Base-by-base conservation (phyloP, 257 asterid species). In the Nicotiana attenuata region DNA sequence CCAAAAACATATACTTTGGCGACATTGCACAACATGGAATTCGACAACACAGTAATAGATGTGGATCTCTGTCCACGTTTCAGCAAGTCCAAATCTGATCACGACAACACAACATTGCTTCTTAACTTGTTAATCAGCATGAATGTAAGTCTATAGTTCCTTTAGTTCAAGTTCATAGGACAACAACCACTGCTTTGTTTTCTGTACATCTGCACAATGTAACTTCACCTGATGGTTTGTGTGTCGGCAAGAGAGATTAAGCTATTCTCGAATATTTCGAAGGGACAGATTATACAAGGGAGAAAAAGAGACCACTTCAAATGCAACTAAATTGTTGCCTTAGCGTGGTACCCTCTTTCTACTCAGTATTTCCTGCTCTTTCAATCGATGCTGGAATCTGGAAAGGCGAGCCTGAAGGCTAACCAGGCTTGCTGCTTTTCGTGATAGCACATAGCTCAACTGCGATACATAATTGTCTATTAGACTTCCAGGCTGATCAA, bases 371-470 rank as follows among this genome's bases (percentile, higher is more conserved):
- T 96, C 99, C 85, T 96, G 99, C 89, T 93, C 99, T 87, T 91
- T 93, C 83, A 96, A 85, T 68, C 98, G 97, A 85, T 96, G 99
- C 90, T 94, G 99, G 89, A 96, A 96, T 87, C 99, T 88, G 65
- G 97, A 95, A 14, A 96, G 98, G 17, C 99, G 98, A 47, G 99
- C 98, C 88, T 96, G 99, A 68, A 96, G 97, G 87, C 99, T 89
- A 75, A 96, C 98, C 64, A 94, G 91, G 84, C 97, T 94, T 84
- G 98, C 97, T 28, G 99, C 98, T 90, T 96, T 96, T 81, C 98
- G 96, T 3, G 99, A 94, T 81, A 96, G 97, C 82, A 96, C 93
- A 50, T 94, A 94, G 85, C 95, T 92, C 88, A 96, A 87, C 76
- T 94, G 98, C 8, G 98, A 84, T 84, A 94, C 97, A 31, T 96